These are phyloP conservation scores for Nicotiana tomentosiformis DNA, from an alignment of 257 asterid genomes.

Conservation along the genomic window DNA sequence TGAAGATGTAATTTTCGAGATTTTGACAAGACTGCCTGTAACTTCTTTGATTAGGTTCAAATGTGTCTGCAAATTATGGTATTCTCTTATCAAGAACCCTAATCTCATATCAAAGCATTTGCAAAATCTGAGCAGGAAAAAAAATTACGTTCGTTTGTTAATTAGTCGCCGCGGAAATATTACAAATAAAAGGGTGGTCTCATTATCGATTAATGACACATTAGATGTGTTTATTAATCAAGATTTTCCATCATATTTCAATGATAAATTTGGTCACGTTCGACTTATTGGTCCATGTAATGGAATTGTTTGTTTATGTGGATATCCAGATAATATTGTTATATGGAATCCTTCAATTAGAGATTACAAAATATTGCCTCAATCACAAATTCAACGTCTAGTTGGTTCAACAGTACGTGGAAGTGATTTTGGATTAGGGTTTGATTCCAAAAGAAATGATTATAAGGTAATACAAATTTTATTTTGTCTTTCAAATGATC, in stretches of 20 bases:
- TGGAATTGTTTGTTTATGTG: constrained; percentile 45
- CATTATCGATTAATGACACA: constrained; percentile 18
- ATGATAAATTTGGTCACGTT: constrained; percentile 40
- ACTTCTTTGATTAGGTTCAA: constrained; percentile 35
- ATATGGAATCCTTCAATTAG: constrained; percentile 47
- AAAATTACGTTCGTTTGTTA: constrained; percentile 12
- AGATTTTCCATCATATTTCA: constrained; percentile 26
- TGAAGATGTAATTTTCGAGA: constrained; percentile 38
- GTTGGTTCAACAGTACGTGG: constrained; percentile 33
- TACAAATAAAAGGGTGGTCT: constrained; percentile 36
- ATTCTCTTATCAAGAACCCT: constrained; percentile 20
- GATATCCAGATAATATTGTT: constrained; percentile 46
- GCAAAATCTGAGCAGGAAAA: background rate
- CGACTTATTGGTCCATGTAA: constrained; percentile 52
- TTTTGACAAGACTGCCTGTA: constrained; percentile 35
- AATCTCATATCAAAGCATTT: constrained; percentile 27
- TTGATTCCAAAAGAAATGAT: constrained; percentile 26
- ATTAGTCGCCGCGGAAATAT: constrained; percentile 32
- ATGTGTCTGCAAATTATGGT: constrained; percentile 45
- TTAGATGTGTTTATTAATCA: constrained; percentile 21
- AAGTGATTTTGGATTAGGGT: constrained; percentile 47
- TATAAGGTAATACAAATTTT: constrained; percentile 49
- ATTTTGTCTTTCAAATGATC: constrained; percentile 24
- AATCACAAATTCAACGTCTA: constrained; percentile 27
- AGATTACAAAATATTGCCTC: constrained; percentile 31